Evolutionary conservation across 2,329 filamentous ascomycete genomes (phyloP).

Genomic region (Colletotrichum gigasporum): DNA sequence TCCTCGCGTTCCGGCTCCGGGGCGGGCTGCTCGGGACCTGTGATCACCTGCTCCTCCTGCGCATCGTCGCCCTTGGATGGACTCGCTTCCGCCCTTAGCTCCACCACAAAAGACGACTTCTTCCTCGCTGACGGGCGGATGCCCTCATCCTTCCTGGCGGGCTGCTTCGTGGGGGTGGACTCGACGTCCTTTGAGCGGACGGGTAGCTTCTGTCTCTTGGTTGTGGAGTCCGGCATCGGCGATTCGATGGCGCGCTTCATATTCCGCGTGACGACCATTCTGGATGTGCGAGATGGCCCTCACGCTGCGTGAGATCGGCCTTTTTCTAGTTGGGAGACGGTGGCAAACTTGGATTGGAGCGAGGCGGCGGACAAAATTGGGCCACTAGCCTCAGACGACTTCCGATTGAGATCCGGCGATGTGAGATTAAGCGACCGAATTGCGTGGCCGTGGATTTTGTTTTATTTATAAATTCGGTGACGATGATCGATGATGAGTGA

Average conservation of each 20-base stretch:
- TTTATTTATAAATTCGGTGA: background rate
- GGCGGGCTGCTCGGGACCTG: conserved; percentile 27
- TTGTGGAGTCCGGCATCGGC: background rate
- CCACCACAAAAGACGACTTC: conserved; percentile 21
- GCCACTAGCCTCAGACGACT: background rate
- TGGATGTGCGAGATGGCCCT: conserved; percentile 5
- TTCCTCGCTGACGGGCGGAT: conserved; percentile 15
- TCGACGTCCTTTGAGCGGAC: conserved; percentile 45
- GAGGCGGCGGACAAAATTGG: background rate
- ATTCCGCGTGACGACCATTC: conserved; percentile 33
- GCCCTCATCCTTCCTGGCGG: conserved; percentile 22
- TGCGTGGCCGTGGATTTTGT: background rate
- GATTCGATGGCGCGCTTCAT: conserved; percentile 27
- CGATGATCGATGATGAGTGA: background rate
- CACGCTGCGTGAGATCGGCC: no score
- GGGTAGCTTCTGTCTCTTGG: conserved; percentile 40
- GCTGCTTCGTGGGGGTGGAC: conserved; percentile 4
- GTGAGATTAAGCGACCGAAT: background rate
- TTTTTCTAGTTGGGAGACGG: background rate
- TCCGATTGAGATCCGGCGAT: background rate
- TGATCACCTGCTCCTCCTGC: conserved; percentile 20
- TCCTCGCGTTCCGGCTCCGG: conserved; percentile 30
- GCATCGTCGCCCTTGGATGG: background rate
- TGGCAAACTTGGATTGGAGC: background rate
- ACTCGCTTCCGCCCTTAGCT: conserved; percentile 14